Evolutionary conservation across 306 rosid species (phyloP).

Genomic region (Clitoria ternatea): DNA sequence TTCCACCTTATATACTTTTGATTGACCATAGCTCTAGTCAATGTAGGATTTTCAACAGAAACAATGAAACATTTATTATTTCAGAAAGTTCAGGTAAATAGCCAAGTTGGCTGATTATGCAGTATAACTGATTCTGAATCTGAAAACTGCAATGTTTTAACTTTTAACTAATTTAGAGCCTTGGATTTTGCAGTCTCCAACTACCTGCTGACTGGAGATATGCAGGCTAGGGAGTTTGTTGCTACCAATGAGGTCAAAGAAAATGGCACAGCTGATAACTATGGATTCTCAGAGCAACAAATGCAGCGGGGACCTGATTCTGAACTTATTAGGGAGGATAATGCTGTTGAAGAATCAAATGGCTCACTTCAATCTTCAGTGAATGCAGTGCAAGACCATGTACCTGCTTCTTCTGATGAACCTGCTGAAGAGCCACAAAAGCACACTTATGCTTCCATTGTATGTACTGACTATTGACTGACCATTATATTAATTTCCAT

Average conservation of each 20-base stretch:
- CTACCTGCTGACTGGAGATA: conserved; percentile 63
- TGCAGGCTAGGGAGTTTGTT: conserved; percentile 67
- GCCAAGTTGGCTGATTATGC: neutral
- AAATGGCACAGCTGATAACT: conserved; percentile 58
- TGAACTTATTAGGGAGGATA: conserved; percentile 52
- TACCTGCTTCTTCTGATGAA: conserved; percentile 64
- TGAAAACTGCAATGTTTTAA: neutral
- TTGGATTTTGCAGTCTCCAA: conserved; percentile 58
- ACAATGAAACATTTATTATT: neutral
- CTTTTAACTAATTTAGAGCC: conserved; percentile 17
- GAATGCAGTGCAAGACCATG: conserved; percentile 54
- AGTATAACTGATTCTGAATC: neutral
- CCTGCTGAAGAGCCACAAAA: conserved; percentile 84
- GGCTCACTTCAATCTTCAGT: conserved; percentile 55
- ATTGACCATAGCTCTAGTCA: too few relatives aligned
- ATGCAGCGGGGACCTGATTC: conserved; percentile 60
- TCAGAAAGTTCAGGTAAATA: neutral
- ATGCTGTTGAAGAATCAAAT: conserved; percentile 51
- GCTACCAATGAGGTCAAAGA: conserved; percentile 61
- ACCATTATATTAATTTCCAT: neutral
- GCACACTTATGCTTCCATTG: conserved; percentile 96
- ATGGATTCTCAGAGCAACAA: conserved; percentile 63
- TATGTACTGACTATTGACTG: conserved; percentile 39
- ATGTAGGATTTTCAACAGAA: too few relatives aligned
- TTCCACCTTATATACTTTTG: too few relatives aligned